Conservation (phyloP, 805 yeast species). For the Saccharomycopsis fibuligera region DNA sequence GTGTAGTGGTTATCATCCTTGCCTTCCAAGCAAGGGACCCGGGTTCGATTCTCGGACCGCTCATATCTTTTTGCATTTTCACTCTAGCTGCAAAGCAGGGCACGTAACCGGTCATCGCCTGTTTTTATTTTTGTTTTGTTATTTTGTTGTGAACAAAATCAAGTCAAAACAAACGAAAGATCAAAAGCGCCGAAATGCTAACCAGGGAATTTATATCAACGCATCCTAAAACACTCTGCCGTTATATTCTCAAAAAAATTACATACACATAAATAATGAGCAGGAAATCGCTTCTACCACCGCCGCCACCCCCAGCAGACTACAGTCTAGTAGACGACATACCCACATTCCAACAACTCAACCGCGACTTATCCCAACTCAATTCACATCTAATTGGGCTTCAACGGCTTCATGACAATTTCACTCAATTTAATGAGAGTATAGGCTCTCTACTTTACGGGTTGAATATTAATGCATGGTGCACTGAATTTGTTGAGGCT, state of each 20-base stretch:
- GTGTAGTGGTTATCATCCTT: slow-evolving; percentile 22
- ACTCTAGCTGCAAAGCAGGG: too few relatives aligned
- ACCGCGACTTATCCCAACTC: not conserved
- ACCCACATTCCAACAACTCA: slow-evolving; percentile 7
- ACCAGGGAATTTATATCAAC: too few relatives aligned
- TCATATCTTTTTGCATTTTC: slow-evolving; percentile 16
- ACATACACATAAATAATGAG: too few relatives aligned
- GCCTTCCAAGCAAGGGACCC: slow-evolving; percentile 23
- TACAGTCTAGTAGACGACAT: slow-evolving; percentile 15
- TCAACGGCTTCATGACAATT: slow-evolving; percentile 47
- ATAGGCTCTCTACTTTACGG: slow-evolving; percentile 76
- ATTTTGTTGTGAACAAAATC: too few relatives aligned
- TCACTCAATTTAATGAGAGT: slow-evolving; percentile 68
- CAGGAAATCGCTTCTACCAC: not conserved
- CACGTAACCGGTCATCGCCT: too few relatives aligned
- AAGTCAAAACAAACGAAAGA: too few relatives aligned
- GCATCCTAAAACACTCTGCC: too few relatives aligned
- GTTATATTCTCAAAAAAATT: too few relatives aligned
- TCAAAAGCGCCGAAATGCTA: too few relatives aligned
- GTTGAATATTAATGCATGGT: slow-evolving; percentile 78
- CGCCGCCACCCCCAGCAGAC: not conserved
- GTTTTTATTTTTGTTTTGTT: too few relatives aligned
- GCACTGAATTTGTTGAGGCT: slow-evolving; percentile 55
- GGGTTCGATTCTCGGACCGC: slow-evolving; percentile 23
- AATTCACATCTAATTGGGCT: slow-evolving; percentile 11